Conservation (phyloP, 2,329 filamentous ascomycete species). For the Bipolaris victoriae region DNA sequence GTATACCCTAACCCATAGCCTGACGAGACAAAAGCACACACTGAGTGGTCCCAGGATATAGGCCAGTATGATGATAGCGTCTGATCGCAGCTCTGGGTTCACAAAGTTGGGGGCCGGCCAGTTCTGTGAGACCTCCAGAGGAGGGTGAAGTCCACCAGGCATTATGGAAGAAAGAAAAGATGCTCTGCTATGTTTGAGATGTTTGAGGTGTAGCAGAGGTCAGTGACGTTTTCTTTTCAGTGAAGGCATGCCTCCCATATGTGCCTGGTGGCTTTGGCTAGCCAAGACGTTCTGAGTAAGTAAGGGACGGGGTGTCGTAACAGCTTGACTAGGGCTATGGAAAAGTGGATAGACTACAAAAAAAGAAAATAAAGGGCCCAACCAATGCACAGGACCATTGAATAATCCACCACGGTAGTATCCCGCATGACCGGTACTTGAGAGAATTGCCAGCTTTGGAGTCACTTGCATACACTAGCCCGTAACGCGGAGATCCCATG, state of each 20-base stretch:
- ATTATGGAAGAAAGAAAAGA: slow-evolving; percentile 20
- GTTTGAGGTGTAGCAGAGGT: background rate
- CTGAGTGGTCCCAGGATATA: slow-evolving; percentile 34
- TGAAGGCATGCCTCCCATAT: slow-evolving; percentile 30
- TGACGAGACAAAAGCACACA: slow-evolving; percentile 28
- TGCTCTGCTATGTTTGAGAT: background rate
- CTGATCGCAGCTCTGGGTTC: slow-evolving; percentile 30
- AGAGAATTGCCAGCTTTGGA: slow-evolving; percentile 7
- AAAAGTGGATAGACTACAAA: slow-evolving; percentile 5
- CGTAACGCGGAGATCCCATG: slow-evolving; percentile 5
- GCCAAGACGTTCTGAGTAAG: slow-evolving; percentile 5
- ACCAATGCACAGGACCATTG: slow-evolving; percentile 1
- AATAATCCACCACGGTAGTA: background rate
- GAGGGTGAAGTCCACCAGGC: slow-evolving; percentile 40
- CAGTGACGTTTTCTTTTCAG: slow-evolving; percentile 1
- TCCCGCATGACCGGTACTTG: slow-evolving; percentile 10
- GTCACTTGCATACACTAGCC: slow-evolving; percentile 8
- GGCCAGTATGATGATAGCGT: slow-evolving; percentile 25
- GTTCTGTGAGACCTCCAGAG: slow-evolving; percentile 29
- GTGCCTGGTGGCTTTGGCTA: slow-evolving; percentile 19
- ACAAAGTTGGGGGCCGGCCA: slow-evolving; percentile 37
- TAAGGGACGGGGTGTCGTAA: slow-evolving; percentile 9
- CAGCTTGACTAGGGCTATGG: slow-evolving; percentile 5
- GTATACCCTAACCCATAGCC: slow-evolving; percentile 38
- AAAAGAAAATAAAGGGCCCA: slow-evolving; percentile 1